Evolutionary conservation across 805 yeast genomes (phyloP).

Genomic region (Wickerhamomyces chambardii): DNA sequence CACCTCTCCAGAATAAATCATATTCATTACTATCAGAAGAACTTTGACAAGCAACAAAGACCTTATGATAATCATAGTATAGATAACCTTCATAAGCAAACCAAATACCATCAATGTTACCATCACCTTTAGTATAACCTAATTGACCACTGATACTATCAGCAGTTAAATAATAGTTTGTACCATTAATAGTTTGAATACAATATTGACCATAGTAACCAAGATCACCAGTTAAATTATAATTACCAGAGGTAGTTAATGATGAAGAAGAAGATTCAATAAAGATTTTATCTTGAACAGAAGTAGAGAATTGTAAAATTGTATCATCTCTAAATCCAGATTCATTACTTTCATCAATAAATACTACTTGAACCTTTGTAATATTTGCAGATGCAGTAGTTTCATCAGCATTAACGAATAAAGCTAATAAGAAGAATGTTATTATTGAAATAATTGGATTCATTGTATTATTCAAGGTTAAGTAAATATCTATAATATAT

Average conservation of each 20-base stretch:
- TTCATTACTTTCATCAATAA: not conserved
- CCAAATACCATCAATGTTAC: conserved; percentile 8
- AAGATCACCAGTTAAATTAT: not conserved
- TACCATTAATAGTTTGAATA: not conserved
- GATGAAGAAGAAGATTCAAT: not conserved
- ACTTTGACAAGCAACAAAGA: conserved; percentile 13
- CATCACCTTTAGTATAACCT: conserved; percentile 1
- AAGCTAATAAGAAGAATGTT: not conserved
- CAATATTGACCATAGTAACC: not conserved
- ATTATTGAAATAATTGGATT: not conserved
- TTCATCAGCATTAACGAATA: not conserved
- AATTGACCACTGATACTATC: conserved; percentile 8
- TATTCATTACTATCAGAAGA: conserved; percentile 3
- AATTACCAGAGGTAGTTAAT: not conserved
- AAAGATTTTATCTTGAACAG: not conserved
- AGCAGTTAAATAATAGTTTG: conserved; percentile 3
- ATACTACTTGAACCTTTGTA: not conserved
- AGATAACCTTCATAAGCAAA: conserved; percentile 4
- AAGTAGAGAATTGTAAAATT: not conserved
- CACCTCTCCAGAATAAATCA: conserved; percentile 15
- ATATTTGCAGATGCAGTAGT: not conserved
- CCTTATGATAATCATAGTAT: conserved; percentile 11
- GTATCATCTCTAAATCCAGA: not conserved
- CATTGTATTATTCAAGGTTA: not conserved
- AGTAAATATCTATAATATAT: too few species aligned